phyloP scores from a whole-genome alignment of 1,284 basidiomycete genomes.

The Entoloma clypeatum region DNA sequence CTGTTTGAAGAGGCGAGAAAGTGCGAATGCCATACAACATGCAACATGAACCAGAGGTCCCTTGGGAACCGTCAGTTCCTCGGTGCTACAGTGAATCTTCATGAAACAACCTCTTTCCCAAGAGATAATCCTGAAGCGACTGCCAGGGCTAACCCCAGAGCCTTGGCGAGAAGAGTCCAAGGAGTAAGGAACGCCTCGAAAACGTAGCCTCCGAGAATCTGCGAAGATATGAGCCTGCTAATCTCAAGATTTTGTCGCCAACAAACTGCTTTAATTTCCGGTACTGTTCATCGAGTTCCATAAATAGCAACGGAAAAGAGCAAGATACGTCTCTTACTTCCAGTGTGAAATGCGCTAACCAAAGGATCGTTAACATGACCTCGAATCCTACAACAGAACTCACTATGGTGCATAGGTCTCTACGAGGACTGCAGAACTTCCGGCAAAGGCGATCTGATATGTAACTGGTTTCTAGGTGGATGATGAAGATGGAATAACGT shows the following conservation, averaged over 20 bases:
- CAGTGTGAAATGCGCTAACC: constrained; percentile 69
- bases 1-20: constrained; percentile 53
- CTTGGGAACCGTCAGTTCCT: no score
- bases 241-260: neutral
- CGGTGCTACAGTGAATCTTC: no score
- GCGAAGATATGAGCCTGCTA: constrained; percentile 1
- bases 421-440: constrained; percentile 63
- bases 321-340: constrained; percentile 49
- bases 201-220: constrained; percentile 74
- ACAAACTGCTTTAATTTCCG: constrained; percentile 73
- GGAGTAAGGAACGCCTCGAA: constrained; percentile 67
- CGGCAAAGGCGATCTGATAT: constrained; percentile 55
- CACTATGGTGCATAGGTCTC: constrained; percentile 68
- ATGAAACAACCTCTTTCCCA: constrained; percentile 57
- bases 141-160: constrained; percentile 69
- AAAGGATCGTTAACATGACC: neutral
- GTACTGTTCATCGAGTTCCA: constrained; percentile 40
- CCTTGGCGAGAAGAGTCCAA: constrained; percentile 75
- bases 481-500: neutral
- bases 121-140: constrained; percentile 77
- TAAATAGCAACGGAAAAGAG: neutral
- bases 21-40: constrained; percentile 61
- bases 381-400: constrained; percentile 23
- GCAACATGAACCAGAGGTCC: constrained; percentile 70
- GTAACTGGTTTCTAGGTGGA: constrained; percentile 1